A percentile compares a stretch with the other conserved stretches of the same genome.
Evolutionary conservation across 352 stramenopile genomes (phyloP).

Genomic region (Pythium guiyangense): DNA sequence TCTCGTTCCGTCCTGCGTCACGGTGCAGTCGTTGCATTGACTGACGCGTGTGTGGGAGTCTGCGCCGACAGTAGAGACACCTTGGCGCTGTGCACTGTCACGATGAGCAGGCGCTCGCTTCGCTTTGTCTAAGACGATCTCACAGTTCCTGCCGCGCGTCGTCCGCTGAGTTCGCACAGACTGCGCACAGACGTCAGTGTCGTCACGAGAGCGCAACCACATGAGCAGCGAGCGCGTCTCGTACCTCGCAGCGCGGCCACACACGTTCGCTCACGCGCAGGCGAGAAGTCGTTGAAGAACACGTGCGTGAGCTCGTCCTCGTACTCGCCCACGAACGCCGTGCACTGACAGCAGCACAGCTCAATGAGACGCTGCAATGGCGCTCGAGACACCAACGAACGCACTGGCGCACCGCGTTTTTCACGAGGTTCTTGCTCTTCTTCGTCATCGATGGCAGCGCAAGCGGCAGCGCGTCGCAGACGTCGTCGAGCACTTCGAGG

Average conservation of each 20-base stretch:
- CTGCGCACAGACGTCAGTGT: background rate
- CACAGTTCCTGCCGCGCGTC: background rate
- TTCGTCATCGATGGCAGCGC: conserved; percentile 27
- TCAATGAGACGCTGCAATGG: background rate
- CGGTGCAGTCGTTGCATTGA: background rate
- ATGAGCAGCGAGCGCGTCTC: background rate
- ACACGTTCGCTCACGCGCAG: conserved; percentile 62
- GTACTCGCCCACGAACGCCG: conserved; percentile 72
- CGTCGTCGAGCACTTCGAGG: conserved; percentile 75
- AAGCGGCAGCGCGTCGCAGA: conserved; percentile 55
- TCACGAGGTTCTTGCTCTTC: conserved; percentile 59
- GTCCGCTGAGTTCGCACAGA: background rate
- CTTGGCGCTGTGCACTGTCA: background rate
- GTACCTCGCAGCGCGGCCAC: conserved; percentile 40
- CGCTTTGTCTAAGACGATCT: too few species aligned
- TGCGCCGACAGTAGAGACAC: background rate
- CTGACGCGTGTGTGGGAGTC: background rate
- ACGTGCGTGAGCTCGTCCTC: conserved; percentile 71
- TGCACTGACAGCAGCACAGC: conserved; percentile 35
- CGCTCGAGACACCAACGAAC: too few species aligned
- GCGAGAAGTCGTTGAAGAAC: conserved; percentile 78
- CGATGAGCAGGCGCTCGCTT: too few species aligned
- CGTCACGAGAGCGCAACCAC: background rate
- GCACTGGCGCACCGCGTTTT: conserved; percentile 33
- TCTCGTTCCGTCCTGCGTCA: background rate